Base-by-base conservation (phyloP, 228 moss, liverwort and hornwort species). In the Sphagnum fallax region DNA sequence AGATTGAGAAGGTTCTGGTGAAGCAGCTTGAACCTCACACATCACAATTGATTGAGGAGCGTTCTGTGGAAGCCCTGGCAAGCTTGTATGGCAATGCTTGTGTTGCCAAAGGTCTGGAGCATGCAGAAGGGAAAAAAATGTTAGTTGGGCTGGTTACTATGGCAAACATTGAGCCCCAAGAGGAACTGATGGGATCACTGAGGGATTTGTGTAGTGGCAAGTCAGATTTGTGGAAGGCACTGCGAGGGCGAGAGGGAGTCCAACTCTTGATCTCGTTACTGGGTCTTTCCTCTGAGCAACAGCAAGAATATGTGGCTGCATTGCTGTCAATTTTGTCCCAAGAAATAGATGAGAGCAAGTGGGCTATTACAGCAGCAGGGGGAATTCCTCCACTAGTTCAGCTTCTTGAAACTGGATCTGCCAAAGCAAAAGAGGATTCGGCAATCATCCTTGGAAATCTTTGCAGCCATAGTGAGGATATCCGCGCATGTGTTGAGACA, bases 341-440 rank as follows among this genome's bases (percentile, higher is more conserved):
- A 80, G 94, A 92, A 62, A 74, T 94, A 47, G 98, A 98, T 47
- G 94, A 98, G 62, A 98, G 98, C 80, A 98, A 92, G 61, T 98
- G 98, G 98, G 94, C 94, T 53, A 98, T 98, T 67, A 98, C 98
- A 67, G 98, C 98, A 53, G 98, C 98, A n/a, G 98, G 98, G 47
- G 98, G 98, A 49, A 98, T 98, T 15, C 98, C 98, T 14, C 98
- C 98, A 10, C 72, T 98, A 14, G 98, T 98, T 48, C 98, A 98
- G 73, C 81, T 98, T 9, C 83, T 98, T 53, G 98, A 90, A 71
- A 89, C 86, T 16, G 98, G 98, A 6, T 98, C 98, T 5, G 77
- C 92, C n/a, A 98, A 88, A 70, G 98, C 98, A 6, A 98, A 92
- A 72, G 98, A 98, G 73, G 98, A 98, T 62, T 87, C 98, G 8